These are phyloP conservation scores for Clarireedia paspali DNA, from an alignment of 2,329 filamentous ascomycete species.

Conservation along the genomic window DNA sequence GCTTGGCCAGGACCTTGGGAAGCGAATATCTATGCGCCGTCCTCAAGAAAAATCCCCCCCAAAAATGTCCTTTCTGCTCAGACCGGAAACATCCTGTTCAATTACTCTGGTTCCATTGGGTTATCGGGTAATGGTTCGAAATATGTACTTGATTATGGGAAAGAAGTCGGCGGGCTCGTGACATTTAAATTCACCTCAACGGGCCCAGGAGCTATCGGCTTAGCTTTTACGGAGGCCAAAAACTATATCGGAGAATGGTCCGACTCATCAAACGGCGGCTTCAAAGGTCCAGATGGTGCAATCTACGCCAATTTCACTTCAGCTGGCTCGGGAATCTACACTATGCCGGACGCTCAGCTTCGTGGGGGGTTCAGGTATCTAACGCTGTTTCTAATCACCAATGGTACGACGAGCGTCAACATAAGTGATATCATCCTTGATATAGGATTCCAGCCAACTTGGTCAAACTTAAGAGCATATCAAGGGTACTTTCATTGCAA, in stretches of 20 bases:
- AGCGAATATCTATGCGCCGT: constrained; percentile 47
- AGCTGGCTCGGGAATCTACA: constrained; percentile 30
- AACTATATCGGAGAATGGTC: constrained; percentile 41
- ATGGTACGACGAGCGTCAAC: constrained; percentile 19
- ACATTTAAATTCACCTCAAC: constrained; percentile 28
- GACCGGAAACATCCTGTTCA: constrained; percentile 25
- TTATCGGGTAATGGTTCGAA: constrained; percentile 39
- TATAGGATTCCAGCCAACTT: constrained; percentile 37
- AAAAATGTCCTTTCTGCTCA: constrained; percentile 34
- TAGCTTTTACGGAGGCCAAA: constrained; percentile 42
- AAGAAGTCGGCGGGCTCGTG: constrained; percentile 50
- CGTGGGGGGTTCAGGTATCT: constrained; percentile 48
- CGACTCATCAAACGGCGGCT: constrained; percentile 40
- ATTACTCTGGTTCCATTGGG: constrained; percentile 9
- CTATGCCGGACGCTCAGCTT: constrained; percentile 37
- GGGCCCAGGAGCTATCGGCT: constrained; percentile 33
- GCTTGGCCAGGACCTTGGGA: constrained; percentile 54
- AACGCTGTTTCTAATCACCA: constrained; percentile 36
- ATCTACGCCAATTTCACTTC: constrained; percentile 36
- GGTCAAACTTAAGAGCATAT: constrained; percentile 38
- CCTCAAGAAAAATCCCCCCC: constrained; percentile 42
- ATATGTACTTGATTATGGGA: constrained; percentile 50
- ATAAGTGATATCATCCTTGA: constrained; percentile 30
- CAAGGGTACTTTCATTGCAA: constrained; percentile 45
- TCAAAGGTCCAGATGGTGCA: constrained; percentile 42